Conservation (phyloP, 345 rosid genomes). For the Euphorbia tirucalli region DNA sequence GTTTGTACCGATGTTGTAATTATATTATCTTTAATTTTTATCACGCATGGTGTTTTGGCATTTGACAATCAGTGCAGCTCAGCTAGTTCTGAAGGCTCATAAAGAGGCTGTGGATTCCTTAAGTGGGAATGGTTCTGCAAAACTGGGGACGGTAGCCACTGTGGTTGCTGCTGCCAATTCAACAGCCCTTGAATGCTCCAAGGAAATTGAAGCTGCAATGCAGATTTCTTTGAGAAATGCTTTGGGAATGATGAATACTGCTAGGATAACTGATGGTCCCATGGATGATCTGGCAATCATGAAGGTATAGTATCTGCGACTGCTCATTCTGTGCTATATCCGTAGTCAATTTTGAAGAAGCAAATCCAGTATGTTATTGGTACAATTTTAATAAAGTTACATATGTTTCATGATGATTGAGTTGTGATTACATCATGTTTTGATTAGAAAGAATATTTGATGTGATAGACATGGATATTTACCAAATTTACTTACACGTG, state of each 20-base stretch:
- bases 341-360: constrained; percentile 1
- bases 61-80: constrained; percentile 64
- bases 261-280: constrained; percentile 67
- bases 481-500: not conserved
- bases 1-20: not conserved
- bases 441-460: not conserved
- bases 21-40: not conserved
- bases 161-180: constrained; percentile 99
- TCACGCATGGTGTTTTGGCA: constrained; percentile 6
- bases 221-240: constrained; percentile 94
- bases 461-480: not conserved
- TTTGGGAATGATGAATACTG: constrained; percentile 55
- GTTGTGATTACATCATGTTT: not conserved
- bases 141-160: constrained; percentile 86
- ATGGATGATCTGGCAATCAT: constrained; percentile 92
- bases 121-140: constrained; percentile 85
- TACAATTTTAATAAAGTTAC: not conserved
- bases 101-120: constrained; percentile 94
- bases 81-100: constrained; percentile 89
- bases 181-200: constrained; percentile 87
- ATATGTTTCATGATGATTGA: not conserved
- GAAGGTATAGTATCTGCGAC: constrained; percentile 51
- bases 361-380: not conserved
- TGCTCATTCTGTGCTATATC: constrained; percentile 3
- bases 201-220: constrained; percentile 98